Percentiles rank a stretch among this genome's conserved stretches.
phyloP scores from a whole-genome alignment of 78 protist genomes.

The Speleostelium caveatum region DNA sequence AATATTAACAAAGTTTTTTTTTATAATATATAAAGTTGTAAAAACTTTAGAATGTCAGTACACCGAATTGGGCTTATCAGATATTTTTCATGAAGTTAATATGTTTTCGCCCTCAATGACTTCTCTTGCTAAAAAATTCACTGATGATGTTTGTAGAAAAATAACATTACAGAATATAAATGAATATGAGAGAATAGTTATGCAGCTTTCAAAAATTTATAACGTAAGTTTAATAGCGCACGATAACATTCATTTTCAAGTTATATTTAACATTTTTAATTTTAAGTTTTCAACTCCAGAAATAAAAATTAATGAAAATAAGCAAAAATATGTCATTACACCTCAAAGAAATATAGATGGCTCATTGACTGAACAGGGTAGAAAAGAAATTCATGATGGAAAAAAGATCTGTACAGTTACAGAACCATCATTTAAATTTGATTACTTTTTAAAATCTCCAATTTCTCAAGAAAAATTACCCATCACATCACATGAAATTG shows the following conservation, averaged over 20 bases:
- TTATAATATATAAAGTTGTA: background rate
- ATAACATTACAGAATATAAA: constrained; percentile 10
- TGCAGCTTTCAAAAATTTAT: constrained; percentile 1
- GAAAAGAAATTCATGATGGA: constrained; percentile 39
- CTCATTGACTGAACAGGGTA: constrained; percentile 23
- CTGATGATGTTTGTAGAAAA: background rate
- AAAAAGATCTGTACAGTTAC: background rate
- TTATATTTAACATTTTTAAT: too few relatives aligned
- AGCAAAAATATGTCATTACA: constrained; percentile 3
- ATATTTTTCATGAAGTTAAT: constrained; percentile 5
- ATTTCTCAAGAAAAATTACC: constrained; percentile 18
- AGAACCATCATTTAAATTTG: constrained; percentile 5
- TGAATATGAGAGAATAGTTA: background rate
- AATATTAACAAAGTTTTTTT: too few relatives aligned
- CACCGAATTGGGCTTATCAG: background rate
- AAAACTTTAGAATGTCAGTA: background rate
- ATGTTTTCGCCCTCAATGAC: background rate
- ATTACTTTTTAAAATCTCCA: constrained; percentile 11
- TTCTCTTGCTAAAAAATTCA: background rate
- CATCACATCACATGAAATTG: constrained; percentile 48
- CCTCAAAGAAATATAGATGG: constrained; percentile 48
- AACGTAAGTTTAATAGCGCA: background rate
- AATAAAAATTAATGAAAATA: background rate
- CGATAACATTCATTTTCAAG: background rate
- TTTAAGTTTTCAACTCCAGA: background rate